These are phyloP conservation scores for Brassica balearica DNA, from an alignment of 441 rosid genomes.

Conservation along the genomic window DNA sequence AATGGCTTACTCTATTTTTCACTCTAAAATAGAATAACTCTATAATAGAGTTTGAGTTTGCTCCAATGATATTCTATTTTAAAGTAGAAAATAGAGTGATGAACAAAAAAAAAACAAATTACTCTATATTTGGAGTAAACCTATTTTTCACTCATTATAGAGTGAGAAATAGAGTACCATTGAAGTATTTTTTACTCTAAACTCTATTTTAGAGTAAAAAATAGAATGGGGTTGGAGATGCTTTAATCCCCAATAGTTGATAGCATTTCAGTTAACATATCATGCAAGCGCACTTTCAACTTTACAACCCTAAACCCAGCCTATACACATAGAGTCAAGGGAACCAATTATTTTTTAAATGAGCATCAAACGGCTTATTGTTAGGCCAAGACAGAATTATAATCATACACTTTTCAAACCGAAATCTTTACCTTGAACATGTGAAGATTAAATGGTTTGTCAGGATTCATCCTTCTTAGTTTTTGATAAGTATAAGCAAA, in stretches of 20 bases:
- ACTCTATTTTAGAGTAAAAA: no score
- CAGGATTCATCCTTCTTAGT: slow-evolving; percentile 79
- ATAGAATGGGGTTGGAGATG: no score
- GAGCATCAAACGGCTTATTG: slow-evolving; percentile 11
- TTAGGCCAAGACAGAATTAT: neutral
- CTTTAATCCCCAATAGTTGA: neutral
- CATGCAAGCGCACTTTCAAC: slow-evolving; percentile 4
- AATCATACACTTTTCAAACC: neutral
- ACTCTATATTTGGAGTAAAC: no score
- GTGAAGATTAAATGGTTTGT: slow-evolving; percentile 81
- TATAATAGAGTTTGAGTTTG: no score
- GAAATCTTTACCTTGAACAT: slow-evolving; percentile 84
- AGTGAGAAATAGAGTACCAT: no score
- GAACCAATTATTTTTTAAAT: neutral
- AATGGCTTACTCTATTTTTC: no score
- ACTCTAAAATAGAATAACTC: no score
- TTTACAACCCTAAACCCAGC: slow-evolving; percentile 9
- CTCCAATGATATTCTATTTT: no score
- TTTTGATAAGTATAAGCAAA: slow-evolving; percentile 90
- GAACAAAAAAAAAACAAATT: no score
- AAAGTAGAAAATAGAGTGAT: no score
- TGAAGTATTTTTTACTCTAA: no score
- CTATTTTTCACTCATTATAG: no score
- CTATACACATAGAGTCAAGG: neutral
- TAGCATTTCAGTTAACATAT: slow-evolving; percentile 12